Base-by-base conservation (phyloP, 1,139 yeast genomes). In the Sugiyamaella castrensis region DNA sequence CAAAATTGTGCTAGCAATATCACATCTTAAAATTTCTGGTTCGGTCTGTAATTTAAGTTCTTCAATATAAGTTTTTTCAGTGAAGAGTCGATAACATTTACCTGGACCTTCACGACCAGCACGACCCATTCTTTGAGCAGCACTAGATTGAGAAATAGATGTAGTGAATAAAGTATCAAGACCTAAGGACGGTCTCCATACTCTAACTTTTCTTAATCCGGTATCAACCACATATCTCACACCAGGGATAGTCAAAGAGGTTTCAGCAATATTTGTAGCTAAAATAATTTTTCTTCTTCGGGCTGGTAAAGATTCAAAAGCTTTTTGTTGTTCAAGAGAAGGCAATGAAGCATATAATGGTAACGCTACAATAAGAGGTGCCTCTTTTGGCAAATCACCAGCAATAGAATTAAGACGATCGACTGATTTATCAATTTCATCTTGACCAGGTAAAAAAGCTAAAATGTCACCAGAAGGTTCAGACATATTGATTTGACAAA, bases 81-180 rank as follows among this genome's bases (percentile, higher is more conserved):
- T 82, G 65, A 85, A 94, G 34, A 92, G 70, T 53, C 98, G 73
- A 67, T 77, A 92, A 36, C 95, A 89, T 66, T 91, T 92, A 46
- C 99, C 99, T 37, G 86, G 81, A 7, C 80, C 76, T 71, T 92
- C 98, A 80, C 99, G 87, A 57, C 99, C 99, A 27, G 98, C 98
- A 76, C 99, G 87, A 66, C 99, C 99, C 51, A 94, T 84, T 69
- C 99, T 76, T 71, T 92, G 99, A 39, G 85, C 80, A 0, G 98
- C 98, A 37, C 96, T 86, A 0, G 98, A 95, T 62, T 87, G 89
- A 0, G 98, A 89, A 15, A 94, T 84, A 1, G 98, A 92, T 0
- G 94, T 88, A 0, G 97, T 89, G 44, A 91, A 72, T 62, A 92
- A 77, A 0, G 98, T 87, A 10, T 96, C 94, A 40, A 92, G 75